A percentile compares a stretch with the other conserved stretches of the same genome.
phyloP scores from a whole-genome alignment of 2,329 filamentous ascomycete genomes.

The Alternaria triticimaculans region DNA sequence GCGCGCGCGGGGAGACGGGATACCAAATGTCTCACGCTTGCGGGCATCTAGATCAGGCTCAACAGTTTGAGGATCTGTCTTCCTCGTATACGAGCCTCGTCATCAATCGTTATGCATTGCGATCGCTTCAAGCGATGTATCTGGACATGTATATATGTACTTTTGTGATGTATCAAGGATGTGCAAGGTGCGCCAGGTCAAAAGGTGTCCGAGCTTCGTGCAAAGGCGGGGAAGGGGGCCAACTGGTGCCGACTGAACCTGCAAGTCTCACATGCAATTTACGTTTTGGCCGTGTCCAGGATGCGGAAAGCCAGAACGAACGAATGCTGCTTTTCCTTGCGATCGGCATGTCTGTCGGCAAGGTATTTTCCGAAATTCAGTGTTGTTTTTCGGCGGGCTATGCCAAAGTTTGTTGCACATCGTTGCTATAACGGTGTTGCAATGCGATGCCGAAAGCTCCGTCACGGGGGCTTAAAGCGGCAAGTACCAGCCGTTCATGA shows the following conservation, averaged over 20 bases:
- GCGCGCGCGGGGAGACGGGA: background rate
- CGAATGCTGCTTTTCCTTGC: background rate
- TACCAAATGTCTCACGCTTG: background rate
- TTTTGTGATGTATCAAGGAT: slow-evolving; percentile 1
- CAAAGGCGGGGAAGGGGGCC: slow-evolving; percentile 1
- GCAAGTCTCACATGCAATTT: background rate
- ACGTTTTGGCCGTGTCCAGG: background rate
- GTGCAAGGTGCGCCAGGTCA: background rate
- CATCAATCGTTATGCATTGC: background rate
- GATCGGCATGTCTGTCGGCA: slow-evolving; percentile 2
- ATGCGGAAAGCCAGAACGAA: background rate
- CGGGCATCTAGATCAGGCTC: background rate
- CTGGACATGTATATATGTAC: background rate
- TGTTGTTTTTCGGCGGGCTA: background rate
- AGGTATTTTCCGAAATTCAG: background rate
- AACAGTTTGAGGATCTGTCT: background rate
- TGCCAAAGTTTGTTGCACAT: background rate
- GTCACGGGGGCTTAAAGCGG: slow-evolving; percentile 9
- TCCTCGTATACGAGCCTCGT: background rate
- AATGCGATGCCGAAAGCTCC: slow-evolving; percentile 6
- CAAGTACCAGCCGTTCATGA: slow-evolving; percentile 25
- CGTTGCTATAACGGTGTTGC: slow-evolving; percentile 5
- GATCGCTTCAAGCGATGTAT: background rate
- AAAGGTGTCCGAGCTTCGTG: background rate
- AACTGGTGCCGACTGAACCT: background rate